These are phyloP conservation scores for Chrysosporium queenslandicum DNA, from an alignment of 2,329 filamentous ascomycete genomes.

Conservation along the genomic window DNA sequence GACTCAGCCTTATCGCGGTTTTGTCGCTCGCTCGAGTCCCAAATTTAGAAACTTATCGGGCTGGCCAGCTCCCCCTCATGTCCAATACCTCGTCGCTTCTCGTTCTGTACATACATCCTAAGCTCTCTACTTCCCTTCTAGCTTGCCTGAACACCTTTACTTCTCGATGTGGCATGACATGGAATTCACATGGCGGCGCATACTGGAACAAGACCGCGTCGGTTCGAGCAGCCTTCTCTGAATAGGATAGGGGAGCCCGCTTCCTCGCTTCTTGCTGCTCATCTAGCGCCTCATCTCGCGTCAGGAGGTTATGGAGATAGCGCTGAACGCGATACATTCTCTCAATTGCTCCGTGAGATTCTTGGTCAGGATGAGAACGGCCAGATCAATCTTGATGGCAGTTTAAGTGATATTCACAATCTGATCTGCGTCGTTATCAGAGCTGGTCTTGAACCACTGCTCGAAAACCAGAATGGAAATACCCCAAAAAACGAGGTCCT, in stretches of 20 bases:
- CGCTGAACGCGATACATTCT: slow-evolving; percentile 63
- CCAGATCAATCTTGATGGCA: slow-evolving; percentile 48
- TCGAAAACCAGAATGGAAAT: slow-evolving; percentile 34
- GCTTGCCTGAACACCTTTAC: not conserved
- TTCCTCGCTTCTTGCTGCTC: slow-evolving; percentile 76
- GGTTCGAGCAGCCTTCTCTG: slow-evolving; percentile 6
- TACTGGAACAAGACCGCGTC: slow-evolving; percentile 12
- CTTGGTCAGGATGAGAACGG: slow-evolving; percentile 40
- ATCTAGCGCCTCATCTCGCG: slow-evolving; percentile 72
- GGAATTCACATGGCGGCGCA: slow-evolving; percentile 13
- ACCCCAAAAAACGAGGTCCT: slow-evolving; percentile 23
- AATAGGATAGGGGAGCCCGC: slow-evolving; percentile 22
- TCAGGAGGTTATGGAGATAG: slow-evolving; percentile 52
- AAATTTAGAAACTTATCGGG: not conserved
- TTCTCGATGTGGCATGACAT: slow-evolving; percentile 6
- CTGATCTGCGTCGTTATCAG: slow-evolving; percentile 75
- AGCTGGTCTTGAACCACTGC: slow-evolving; percentile 58
- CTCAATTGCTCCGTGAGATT: slow-evolving; percentile 59
- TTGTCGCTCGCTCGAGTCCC: not conserved
- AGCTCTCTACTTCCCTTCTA: not conserved
- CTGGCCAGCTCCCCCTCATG: not conserved
- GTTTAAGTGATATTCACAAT: slow-evolving; percentile 68
- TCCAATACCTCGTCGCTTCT: not conserved
- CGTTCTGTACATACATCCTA: not conserved
- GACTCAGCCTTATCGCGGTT: slow-evolving; percentile 7